Conservation (phyloP, 345 rosid species). For the Pistacia vera region DNA sequence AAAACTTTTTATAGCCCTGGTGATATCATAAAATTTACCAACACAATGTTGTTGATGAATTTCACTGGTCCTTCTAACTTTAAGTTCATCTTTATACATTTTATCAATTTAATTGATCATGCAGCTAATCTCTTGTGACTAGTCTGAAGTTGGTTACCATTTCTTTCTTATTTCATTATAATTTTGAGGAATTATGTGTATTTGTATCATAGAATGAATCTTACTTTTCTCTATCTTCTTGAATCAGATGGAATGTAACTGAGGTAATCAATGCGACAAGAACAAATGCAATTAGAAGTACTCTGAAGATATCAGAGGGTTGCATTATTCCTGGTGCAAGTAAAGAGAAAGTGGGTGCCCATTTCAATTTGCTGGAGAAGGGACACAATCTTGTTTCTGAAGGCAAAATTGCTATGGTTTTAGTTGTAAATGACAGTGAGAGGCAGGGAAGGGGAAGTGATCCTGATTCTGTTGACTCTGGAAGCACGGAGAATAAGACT, state of each 20-base stretch:
- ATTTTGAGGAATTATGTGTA: background rate
- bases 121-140: background rate
- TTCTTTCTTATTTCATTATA: background rate
- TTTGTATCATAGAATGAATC: slow-evolving; percentile 9
- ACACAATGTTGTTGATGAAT: background rate
- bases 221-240: slow-evolving; percentile 22
- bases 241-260: slow-evolving; percentile 49
- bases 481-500: slow-evolving; percentile 27
- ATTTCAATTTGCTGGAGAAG: slow-evolving; percentile 46
- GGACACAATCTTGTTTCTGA: slow-evolving; percentile 53
- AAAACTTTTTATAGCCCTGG: background rate
- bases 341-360: slow-evolving; percentile 38
- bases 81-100: background rate
- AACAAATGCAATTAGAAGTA: slow-evolving; percentile 38
- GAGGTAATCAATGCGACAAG: slow-evolving; percentile 44
- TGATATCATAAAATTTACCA: background rate
- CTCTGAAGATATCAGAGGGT: slow-evolving; percentile 45
- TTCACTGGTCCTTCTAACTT: background rate
- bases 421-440: slow-evolving; percentile 45
- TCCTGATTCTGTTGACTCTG: slow-evolving; percentile 23
- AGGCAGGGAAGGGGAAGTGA: slow-evolving; percentile 25
- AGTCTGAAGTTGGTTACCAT: background rate
- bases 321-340: slow-evolving; percentile 38
- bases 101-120: background rate
- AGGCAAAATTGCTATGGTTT: slow-evolving; percentile 66